These are phyloP conservation scores for Fusarium sp. DNA, from an alignment of 2,329 filamentous ascomycete species.

Conservation along the genomic window DNA sequence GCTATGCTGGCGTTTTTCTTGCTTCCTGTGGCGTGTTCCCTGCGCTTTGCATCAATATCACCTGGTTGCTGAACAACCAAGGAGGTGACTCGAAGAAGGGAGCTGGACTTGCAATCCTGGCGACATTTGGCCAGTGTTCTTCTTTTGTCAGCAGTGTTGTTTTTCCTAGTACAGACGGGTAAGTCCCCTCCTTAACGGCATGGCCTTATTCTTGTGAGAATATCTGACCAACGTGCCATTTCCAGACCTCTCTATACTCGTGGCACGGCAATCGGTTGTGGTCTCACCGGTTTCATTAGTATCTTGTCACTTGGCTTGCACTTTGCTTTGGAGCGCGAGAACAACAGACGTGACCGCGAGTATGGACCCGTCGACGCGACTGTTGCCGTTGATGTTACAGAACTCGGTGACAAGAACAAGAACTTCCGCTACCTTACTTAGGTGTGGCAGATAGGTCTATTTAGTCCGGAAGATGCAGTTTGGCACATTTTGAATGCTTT, in stretches of 20 bases:
- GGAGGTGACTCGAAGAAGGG: constrained; percentile 25
- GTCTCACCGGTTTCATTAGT: constrained; percentile 1
- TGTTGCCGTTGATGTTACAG: constrained; percentile 7
- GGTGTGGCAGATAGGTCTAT: background rate
- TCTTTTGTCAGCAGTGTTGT: constrained; percentile 22
- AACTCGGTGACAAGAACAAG: constrained; percentile 11
- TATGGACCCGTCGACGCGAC: background rate
- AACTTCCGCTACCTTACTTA: constrained; percentile 21
- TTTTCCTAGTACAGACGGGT: constrained; percentile 19
- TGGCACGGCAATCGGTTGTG: constrained; percentile 17
- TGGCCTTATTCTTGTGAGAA: background rate
- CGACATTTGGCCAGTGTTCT: constrained; percentile 19
- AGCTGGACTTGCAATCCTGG: constrained; percentile 18
- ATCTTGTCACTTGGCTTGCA: constrained; percentile 9
- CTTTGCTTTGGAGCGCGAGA: constrained; percentile 14
- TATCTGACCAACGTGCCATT: background rate
- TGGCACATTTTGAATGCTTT: background rate
- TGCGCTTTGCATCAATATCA: constrained; percentile 21
- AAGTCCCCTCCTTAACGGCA: background rate
- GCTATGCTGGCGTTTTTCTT: constrained; percentile 11
- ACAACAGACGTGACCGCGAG: constrained; percentile 3
- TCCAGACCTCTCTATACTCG: constrained; percentile 8
- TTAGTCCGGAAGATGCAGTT: background rate
- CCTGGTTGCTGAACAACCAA: constrained; percentile 26
- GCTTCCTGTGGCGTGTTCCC: constrained; percentile 23